Evolutionary conservation across 163 green algal species (phyloP), one percentile per base, ranked within the genome.

Genomic region (Volvox carteri): DNA sequence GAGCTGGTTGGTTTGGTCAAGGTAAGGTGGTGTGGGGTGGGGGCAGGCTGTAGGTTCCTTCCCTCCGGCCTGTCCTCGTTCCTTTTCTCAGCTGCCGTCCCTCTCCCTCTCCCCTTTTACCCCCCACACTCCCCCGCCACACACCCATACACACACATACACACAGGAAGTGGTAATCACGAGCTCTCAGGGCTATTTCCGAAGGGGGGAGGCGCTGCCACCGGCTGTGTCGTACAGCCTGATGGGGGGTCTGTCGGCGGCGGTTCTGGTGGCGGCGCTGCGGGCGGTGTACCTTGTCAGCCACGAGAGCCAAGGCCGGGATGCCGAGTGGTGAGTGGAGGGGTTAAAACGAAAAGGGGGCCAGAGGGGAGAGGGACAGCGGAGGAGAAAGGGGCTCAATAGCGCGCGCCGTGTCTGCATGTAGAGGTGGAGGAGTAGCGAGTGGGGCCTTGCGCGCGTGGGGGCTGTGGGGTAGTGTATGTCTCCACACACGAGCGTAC

Each of bases 121-220:
- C 41, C 21, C 18, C 37, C 18, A 12, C 44, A 7, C 25, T 65
- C n/a, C 44, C 73, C 42, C 25, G 23, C 73, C 73, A 2, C 21
- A 56, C 35, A 35, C 50, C 54, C 5, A 23, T 70, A 50, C 54
- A 39, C 39, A 11, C 35, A 30, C 76, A 28, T 3, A 46, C 33
- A 5, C 23, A 4, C 48, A 89, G 84, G 84, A 89, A 14, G 84
- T 79, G 37, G 65, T 89, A n/a, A 67, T 89, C 35, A 65, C 28
- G 68, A 83, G 25, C 84, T 81, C 65, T 28, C 84, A 89, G 84
- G 84, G 84, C 68, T 89, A 89, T 68, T 89, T 89, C 70, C 37
- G 39, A 0, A 23, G 39, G 2, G 84, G 84, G 35, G 68, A 89
- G 84, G 19, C 84, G 48, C 68, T 89, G 68, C 84, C 84, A 14